These are phyloP conservation scores for Alternaria longipes DNA, from an alignment of 2,329 filamentous ascomycete genomes.

Conservation along the genomic window DNA sequence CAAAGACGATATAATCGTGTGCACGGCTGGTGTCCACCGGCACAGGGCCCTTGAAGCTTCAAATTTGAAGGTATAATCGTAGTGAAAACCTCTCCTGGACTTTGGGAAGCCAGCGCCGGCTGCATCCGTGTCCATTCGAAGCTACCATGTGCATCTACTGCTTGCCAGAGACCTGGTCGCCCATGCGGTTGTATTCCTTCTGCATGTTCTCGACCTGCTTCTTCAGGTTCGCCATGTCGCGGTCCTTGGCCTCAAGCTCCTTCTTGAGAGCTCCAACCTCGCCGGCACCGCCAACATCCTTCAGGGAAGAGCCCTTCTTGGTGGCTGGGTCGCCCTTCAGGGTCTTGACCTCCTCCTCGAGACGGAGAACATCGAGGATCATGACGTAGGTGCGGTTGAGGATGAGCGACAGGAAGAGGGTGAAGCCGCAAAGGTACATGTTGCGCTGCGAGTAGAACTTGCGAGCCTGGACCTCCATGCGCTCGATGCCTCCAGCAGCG, in stretches of 20 bases:
- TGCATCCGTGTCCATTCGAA: constrained; percentile 20
- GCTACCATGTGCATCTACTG: constrained; percentile 53
- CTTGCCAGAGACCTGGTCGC: constrained; percentile 79
- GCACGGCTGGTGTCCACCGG: constrained; percentile 7
- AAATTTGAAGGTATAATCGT: constrained; percentile 4
- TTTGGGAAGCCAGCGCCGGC: constrained; percentile 15
- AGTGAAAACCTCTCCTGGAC: constrained; percentile 15
- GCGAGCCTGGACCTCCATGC: constrained; percentile 97
- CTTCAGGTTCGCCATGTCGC: constrained; percentile 86
- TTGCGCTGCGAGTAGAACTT: constrained; percentile 99
- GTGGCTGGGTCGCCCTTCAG: constrained; percentile 73
- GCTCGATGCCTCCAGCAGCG: constrained; percentile 81
- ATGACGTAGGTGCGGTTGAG: constrained; percentile 99
- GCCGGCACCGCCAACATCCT: constrained; percentile 75
- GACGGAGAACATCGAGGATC: constrained; percentile 89
- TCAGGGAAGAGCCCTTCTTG: constrained; percentile 74
- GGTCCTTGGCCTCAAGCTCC: constrained; percentile 76
- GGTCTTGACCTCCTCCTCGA: constrained; percentile 89
- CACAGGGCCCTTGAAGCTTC: background rate
- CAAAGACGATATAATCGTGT: constrained; percentile 8
- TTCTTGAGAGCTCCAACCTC: constrained; percentile 76
- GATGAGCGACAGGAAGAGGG: constrained; percentile 97
- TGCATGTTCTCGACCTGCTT: constrained; percentile 88
- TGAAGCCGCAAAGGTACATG: constrained; percentile 99
- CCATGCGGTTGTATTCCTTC: constrained; percentile 84